Evolutionary conservation across 495 filamentous ascomycete genomes (phyloP), one percentile per base, ranked within the genome.

Genomic region (Emericellopsis terricola): DNA sequence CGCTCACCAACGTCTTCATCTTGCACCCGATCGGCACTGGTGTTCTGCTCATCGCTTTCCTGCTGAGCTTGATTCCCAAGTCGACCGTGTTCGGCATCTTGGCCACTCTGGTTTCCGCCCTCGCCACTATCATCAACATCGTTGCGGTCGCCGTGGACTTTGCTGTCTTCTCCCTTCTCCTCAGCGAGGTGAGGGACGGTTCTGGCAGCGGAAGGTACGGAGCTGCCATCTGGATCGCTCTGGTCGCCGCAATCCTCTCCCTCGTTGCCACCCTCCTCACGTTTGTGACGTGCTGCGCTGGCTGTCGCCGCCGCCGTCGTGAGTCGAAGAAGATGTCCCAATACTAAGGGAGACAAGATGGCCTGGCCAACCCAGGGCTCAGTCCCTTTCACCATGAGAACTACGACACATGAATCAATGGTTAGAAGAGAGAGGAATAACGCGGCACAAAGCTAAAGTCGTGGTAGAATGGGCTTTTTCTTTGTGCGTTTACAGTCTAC

Each of bases 21-120:
- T 57, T 76, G 31, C 70, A 76, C 52, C 70, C 71, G 8, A 57
- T 76, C 49, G 69, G 63, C 3, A 64, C 59, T 34, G 69, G 54
- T 14, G 38, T 73, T 11, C 55, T 60, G 38, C 73, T 73, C 54
- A 62, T 73, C 47, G 60, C 70, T 35, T 73, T 74, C 57, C 36
- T 69, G 15, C 46, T 68, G 33, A 55, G 59, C 6, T 49, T 67
- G 42, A 64, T 67, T 42, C 53, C 68, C 17, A 69, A 70, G 23
- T 15, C 6, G 6, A 29, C 69, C 29, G 46, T 67, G 31, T 70
- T 68, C 18, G 60, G 60, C 9, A 38, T 74, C 8, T 46, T 67
- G 3, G 69, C 64, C 0, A 50, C 60, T 0, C 20, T 71, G 4
- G 48, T 64, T 20, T 51, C 67, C 4, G 40, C 59, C 14, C 21